These are phyloP conservation scores for Apiospora pterosperma DNA, from an alignment of 2,329 filamentous ascomycete species.

Conservation along the genomic window DNA sequence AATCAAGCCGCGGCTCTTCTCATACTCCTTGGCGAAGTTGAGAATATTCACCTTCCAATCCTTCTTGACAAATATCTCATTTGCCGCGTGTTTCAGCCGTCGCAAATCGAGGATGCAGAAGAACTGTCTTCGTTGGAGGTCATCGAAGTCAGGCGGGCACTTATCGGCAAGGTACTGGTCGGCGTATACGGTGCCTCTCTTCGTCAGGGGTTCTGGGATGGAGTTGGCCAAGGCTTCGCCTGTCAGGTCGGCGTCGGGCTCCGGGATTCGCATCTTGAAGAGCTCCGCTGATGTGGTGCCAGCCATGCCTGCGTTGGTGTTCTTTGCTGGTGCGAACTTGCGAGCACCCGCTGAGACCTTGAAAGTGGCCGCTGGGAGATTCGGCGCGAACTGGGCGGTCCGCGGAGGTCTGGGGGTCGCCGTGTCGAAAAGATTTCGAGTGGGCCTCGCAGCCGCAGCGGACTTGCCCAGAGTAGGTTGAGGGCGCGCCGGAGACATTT, in stretches of 20 bases:
- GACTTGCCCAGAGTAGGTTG: constrained; percentile 18
- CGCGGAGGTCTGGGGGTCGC: constrained; percentile 23
- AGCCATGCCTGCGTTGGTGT: constrained; percentile 46
- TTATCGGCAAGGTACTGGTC: constrained; percentile 57
- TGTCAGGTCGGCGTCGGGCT: constrained; percentile 52
- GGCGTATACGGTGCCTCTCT: constrained; percentile 54
- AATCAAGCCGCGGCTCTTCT: constrained; percentile 60
- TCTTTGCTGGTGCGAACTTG: constrained; percentile 31
- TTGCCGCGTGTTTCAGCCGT: constrained; percentile 57
- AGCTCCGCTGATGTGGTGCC: constrained; percentile 48
- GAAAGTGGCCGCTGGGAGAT: constrained; percentile 21
- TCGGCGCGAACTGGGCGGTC: constrained; percentile 24
- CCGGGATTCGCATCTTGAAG: constrained; percentile 57
- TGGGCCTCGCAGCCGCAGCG: constrained; percentile 12
- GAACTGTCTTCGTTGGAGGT: constrained; percentile 58
- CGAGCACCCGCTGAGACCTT: constrained; percentile 19
- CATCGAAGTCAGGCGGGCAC: constrained; percentile 54
- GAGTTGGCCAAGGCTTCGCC: constrained; percentile 52
- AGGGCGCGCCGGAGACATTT: constrained; percentile 20
- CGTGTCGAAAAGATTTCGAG: constrained; percentile 28
- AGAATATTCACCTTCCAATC: constrained; percentile 61
- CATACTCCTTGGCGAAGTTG: constrained; percentile 62
- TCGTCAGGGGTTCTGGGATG: constrained; percentile 49
- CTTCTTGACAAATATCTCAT: constrained; percentile 58
- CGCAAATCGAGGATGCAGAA: constrained; percentile 61